phyloP scores from a whole-genome alignment of 2,329 filamentous ascomycete species.

The Aspergillus piperis region DNA sequence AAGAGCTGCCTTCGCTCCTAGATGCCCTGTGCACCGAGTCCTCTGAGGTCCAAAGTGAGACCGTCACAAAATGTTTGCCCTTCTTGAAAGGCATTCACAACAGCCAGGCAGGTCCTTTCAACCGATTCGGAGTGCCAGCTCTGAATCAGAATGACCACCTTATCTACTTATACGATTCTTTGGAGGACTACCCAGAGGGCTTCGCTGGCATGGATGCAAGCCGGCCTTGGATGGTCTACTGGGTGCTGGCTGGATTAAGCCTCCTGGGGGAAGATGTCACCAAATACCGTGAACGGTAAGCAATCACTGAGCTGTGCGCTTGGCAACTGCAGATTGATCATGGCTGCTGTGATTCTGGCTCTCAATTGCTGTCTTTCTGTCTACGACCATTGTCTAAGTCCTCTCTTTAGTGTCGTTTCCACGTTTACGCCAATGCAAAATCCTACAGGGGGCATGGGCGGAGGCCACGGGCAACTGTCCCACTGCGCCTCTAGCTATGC shows the following conservation, averaged over 20 bases:
- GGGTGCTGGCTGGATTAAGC: slow-evolving; percentile 75
- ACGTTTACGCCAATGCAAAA: slow-evolving; percentile 85
- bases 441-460: slow-evolving; percentile 79
- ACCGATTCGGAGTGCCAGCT: slow-evolving; percentile 70
- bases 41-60: slow-evolving; percentile 67
- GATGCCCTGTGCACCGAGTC: slow-evolving; percentile 69
- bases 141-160: slow-evolving; percentile 65
- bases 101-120: slow-evolving; percentile 57
- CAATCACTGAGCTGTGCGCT: not conserved
- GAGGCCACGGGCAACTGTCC: slow-evolving; percentile 85
- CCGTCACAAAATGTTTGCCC: slow-evolving; percentile 67
- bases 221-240: slow-evolving; percentile 92
- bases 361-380: not conserved
- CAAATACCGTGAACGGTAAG: slow-evolving; percentile 64
- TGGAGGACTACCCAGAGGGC: slow-evolving; percentile 64
- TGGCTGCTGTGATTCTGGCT: too few relatives aligned
- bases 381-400: slow-evolving; percentile 13
- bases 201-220: slow-evolving; percentile 81
- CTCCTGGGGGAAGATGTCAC: slow-evolving; percentile 74
- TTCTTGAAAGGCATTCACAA: slow-evolving; percentile 59
- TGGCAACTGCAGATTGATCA: too few relatives aligned
- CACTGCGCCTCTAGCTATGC: slow-evolving; percentile 92
- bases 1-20: slow-evolving; percentile 59
- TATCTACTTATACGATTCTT: slow-evolving; percentile 49
- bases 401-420: slow-evolving; percentile 57